phyloP scores from a whole-genome alignment of 306 rosid genomes.

The Acacia acuminata region DNA sequence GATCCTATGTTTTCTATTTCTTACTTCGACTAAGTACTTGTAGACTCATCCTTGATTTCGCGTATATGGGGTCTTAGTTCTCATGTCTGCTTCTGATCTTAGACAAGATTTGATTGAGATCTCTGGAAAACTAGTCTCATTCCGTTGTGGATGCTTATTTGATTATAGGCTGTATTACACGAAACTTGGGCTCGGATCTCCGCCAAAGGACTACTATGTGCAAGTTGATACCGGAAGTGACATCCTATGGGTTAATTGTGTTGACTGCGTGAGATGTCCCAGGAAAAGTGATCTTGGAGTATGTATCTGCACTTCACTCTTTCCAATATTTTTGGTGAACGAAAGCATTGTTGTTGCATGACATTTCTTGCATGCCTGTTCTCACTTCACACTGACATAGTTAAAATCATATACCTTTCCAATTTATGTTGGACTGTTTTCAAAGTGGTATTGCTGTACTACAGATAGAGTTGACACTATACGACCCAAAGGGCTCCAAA shows the following conservation, averaged over 20 bases:
- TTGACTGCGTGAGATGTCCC: conserved; percentile 76
- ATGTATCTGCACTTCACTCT: conserved; percentile 34
- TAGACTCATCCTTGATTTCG: not conserved
- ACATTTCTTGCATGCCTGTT: conserved; percentile 8
- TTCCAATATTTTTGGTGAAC: not conserved
- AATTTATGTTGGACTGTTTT: conserved; percentile 13
- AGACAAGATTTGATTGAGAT: not conserved
- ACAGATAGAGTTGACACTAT: conserved; percentile 77
- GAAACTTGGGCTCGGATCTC: conserved; percentile 82
- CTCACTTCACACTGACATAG: not conserved
- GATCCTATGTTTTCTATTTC: not conserved
- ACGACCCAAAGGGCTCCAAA: conserved; percentile 64
- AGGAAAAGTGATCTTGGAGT: conserved; percentile 72
- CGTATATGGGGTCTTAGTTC: not conserved
- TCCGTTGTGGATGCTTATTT: conserved; percentile 21
- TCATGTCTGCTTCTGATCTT: not conserved
- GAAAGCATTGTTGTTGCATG: not conserved
- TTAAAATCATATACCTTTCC: not conserved
- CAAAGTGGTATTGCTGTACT: conserved; percentile 22
- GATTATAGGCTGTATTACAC: conserved; percentile 75
- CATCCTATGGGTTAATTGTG: conserved; percentile 87
- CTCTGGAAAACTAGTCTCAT: not conserved
- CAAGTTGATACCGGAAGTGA: conserved; percentile 99
- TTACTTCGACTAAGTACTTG: not conserved
- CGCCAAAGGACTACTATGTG: conserved; percentile 78